Conservation (phyloP, 2,329 filamentous ascomycete species). For the Fusarium bulbicola region DNA sequence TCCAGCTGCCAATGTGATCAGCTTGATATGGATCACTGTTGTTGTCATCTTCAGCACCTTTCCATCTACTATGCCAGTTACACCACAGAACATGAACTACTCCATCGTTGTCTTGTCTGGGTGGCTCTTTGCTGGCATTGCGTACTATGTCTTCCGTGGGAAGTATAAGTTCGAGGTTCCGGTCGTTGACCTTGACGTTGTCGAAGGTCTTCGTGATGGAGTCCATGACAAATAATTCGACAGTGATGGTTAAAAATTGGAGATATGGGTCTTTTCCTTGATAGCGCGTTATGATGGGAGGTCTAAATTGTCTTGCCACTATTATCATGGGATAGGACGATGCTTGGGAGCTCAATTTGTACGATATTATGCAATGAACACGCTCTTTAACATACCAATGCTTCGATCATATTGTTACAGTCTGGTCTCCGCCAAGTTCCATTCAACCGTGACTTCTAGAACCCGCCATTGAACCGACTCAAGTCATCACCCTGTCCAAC, state of each 20-base stretch:
- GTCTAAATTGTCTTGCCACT: neutral
- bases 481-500: neutral
- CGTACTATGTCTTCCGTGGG: slow-evolving; percentile 45
- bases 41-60: slow-evolving; percentile 58
- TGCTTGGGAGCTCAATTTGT: neutral
- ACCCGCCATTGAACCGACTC: neutral
- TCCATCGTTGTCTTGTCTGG: slow-evolving; percentile 53
- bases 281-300: too few species aligned
- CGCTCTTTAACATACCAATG: neutral
- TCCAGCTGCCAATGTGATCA: slow-evolving; percentile 50
- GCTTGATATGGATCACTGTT: slow-evolving; percentile 54
- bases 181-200: neutral
- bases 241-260: neutral
- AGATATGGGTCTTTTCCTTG: too few species aligned
- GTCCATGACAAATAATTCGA: neutral
- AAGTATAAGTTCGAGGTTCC: slow-evolving; percentile 41
- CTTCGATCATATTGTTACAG: neutral
- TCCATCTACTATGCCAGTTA: slow-evolving; percentile 52
- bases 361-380: neutral
- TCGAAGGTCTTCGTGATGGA: neutral
- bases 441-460: neutral
- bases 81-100: slow-evolving; percentile 58
- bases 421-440: too few species aligned
- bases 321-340: too few species aligned
- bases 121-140: slow-evolving; percentile 48